Base-by-base conservation (phyloP, 352 stramenopile genomes). In the Pythium dissotocum region DNA sequence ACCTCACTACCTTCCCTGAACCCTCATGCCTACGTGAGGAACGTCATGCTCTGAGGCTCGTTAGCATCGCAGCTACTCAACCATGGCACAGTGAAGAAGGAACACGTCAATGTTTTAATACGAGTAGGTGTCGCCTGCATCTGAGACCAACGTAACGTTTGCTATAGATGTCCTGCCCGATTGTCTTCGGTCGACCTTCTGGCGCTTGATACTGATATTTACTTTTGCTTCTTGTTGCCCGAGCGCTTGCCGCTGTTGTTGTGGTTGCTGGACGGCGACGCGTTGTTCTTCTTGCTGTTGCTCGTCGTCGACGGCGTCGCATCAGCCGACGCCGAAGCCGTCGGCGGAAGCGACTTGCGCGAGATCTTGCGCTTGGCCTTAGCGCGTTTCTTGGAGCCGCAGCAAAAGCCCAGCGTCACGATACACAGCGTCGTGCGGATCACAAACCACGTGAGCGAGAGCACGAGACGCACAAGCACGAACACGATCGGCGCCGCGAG, bases 341-440 rank as follows among this genome's bases (percentile, higher is more conserved):
- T 28, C 10, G 55, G 28, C 14, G 64, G 40, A 13, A 63, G n/a
- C 13, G 49, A 21, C 70, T 76, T 78, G 46, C 70, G 70, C 51
- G 72, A 69, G 38, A 36, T 42, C 69, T 91, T 89, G 40, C 75
- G 80, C 69, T 87, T 90, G 56, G 38, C 61, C 59, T 82, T 81
- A 54, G 52, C 76, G 42, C 77, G 73, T 60, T 90, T 85, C n/a
- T 67, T 75, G 10, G 70, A 24, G 14, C 79, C 69, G 61, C 77
- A 91, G 82, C 82, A 93, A 58, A 83, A 72, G 42, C 85, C 85
- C 57, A 77, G 76, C 30, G 83, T 89, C 18, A 77, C 54, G 18
- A 90, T 44, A 35, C 72, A 91, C 35, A 90, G 42, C 9, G 63
- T 61, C 46, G 80, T 88, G 51, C 76, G 75, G 24, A 93, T 54